A percentile compares a stretch with the other conserved stretches of the same genome.
Evolutionary conservation across 352 stramenopile species (phyloP).

Genomic region (Phytopythium montanum): DNA sequence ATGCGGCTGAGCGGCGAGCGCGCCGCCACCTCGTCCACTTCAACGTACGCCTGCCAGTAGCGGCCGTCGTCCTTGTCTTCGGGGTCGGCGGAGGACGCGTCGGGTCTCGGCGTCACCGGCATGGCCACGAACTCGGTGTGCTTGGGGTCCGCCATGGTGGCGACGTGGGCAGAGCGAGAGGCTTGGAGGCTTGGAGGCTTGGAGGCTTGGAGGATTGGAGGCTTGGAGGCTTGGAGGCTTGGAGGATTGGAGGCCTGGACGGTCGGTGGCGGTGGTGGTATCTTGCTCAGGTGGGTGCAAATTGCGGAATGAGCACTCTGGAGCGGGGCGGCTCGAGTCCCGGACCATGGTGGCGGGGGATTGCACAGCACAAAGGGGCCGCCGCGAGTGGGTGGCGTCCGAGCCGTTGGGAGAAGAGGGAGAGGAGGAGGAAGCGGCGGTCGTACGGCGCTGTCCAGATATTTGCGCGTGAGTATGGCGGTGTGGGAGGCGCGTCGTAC

Average conservation of each 20-base stretch:
- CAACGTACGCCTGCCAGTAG: constrained; percentile 38
- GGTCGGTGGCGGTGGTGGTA: not conserved
- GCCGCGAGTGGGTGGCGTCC: too few relatives aligned
- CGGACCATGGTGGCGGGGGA: constrained; percentile 1
- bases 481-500: constrained; percentile 12
- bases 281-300: constrained; percentile 14
- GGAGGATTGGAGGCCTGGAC: constrained; percentile 1
- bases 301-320: constrained; percentile 17
- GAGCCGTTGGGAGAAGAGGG: not conserved
- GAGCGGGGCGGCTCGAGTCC: constrained; percentile 8
- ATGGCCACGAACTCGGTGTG: constrained; percentile 14
- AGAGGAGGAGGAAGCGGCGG: not conserved
- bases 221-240: not conserved
- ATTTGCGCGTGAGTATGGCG: constrained; percentile 14
- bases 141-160: constrained; percentile 3
- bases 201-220: too few relatives aligned
- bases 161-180: too few relatives aligned
- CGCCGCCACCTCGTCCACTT: constrained; percentile 20
- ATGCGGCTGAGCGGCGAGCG: constrained; percentile 23
- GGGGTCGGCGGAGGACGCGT: too few relatives aligned
- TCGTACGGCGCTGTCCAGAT: constrained; percentile 26
- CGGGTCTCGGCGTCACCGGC: constrained; percentile 9
- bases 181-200: too few relatives aligned
- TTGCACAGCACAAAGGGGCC: not conserved
- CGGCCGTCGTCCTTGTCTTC: constrained; percentile 12